Base-by-base conservation (phyloP, 495 filamentous ascomycete genomes). In the Hyphodiscus hymeniophilus region DNA sequence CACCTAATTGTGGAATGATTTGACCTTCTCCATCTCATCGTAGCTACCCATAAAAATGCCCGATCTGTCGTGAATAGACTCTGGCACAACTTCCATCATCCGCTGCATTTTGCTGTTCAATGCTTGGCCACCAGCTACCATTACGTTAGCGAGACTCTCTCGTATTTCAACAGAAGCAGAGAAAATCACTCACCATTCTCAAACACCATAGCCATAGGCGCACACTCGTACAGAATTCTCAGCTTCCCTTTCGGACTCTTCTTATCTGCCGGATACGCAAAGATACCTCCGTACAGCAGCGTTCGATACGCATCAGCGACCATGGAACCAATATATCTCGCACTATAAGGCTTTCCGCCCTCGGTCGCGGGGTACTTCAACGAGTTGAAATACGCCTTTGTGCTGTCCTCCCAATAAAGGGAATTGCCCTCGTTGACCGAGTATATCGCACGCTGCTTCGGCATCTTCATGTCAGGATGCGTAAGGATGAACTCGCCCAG, bases 181-280 rank as follows among this genome's bases (percentile, higher is more conserved):
- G 15, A 16, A 21, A 4, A 34, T n/a, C n/a, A 74, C 79, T 71
- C 60, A 91, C 86, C 86, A 68, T 98, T 95, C 73, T 98, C 92
- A 69, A 98, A 95, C 17, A 98, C 75, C 89, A 97, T 88, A 5
- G 94, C 94, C 92, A 98, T 98, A 15, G 92, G 92, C 35, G 94
- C 92, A 65, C 92, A 98, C 72, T 98, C 92, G 69, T 98, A 98
- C 60, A 98, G 65, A 57, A 98, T 98, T 52, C 92, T 76, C 58
- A 98, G 76, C 76, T 98, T 98, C 35, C 92, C 92, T 79, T 97
- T 98, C 45, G 88, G 85, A 59, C 85, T 94, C 80, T 98, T 97
- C 71, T 91, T 92, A 64, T 98, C 92, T 3, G 89, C 86, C 1
- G 92, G 92, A 64, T 98, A 98, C 18, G 92, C 92, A 62, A 98